These are phyloP conservation scores for Tetrahymena elliotti DNA, from an alignment of 73 alveolate species.

Conservation along the genomic window DNA sequence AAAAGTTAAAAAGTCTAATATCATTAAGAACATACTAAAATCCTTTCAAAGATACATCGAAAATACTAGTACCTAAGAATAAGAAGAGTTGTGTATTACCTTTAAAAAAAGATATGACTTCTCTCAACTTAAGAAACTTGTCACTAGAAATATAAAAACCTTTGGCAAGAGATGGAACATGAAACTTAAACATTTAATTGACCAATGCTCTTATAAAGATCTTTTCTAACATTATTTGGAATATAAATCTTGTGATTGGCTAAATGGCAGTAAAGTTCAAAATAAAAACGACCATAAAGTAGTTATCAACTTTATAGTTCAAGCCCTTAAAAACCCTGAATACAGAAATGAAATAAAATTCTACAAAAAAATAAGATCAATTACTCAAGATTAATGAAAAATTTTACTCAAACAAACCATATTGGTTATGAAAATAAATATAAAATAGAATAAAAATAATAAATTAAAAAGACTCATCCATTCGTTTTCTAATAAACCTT, in stretches of 20 bases:
- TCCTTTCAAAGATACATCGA: background rate
- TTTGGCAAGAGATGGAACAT: background rate
- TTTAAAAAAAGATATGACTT: background rate
- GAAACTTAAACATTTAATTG: background rate
- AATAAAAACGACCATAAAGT: background rate
- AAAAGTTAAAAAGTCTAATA: background rate
- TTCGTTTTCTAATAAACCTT: too few species aligned
- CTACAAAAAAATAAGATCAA: background rate
- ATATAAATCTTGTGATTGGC: background rate
- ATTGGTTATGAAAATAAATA: too few species aligned
- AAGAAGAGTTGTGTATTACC: background rate
- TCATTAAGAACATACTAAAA: background rate
- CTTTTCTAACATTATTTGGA: background rate
- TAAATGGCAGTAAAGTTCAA: background rate
- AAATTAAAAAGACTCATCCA: background rate
- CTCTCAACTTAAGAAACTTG: background rate
- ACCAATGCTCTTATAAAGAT: background rate
- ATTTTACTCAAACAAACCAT: too few species aligned
- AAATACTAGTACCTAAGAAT: background rate
- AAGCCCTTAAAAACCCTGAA: background rate
- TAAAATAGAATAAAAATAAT: too few species aligned
- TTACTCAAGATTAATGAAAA: background rate
- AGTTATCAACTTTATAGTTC: background rate
- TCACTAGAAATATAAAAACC: background rate
- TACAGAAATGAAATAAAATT: background rate